Percentiles rank a stretch among this genome's conserved stretches.
Evolutionary conservation across 441 rosid genomes (phyloP).

Genomic region (Aquilaria agallochum): DNA sequence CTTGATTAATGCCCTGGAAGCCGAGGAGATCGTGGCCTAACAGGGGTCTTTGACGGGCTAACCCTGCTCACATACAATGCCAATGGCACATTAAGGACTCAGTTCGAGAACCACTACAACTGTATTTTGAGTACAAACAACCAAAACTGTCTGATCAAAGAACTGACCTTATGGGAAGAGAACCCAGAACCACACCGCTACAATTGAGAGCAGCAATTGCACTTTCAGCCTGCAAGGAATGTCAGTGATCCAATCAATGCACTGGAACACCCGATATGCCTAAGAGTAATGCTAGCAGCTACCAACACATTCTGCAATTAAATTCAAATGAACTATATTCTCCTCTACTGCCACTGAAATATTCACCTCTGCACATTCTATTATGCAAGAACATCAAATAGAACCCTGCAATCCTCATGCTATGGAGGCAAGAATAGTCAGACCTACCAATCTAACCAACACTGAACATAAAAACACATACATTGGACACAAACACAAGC

Average conservation of each 20-base stretch:
- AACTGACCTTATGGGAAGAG: constrained; percentile 74
- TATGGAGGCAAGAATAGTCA: no score
- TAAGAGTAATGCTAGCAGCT: neutral
- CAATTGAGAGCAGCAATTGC: constrained; percentile 89
- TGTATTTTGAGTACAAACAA: neutral
- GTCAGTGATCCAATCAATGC: no score
- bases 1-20: constrained; percentile 38
- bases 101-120: neutral
- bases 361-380: no score
- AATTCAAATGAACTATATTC: no score
- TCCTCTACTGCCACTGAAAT: no score
- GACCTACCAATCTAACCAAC: no score
- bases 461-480: no score
- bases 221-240: constrained; percentile 67
- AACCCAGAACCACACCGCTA: constrained; percentile 78
- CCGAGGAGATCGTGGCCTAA: constrained; percentile 69
- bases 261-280: neutral
- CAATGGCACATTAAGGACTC: constrained; percentile 3
- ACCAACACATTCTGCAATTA: neutral
- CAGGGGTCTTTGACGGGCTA: constrained; percentile 84
- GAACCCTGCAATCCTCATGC: no score
- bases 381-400: no score
- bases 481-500: no score
- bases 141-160: neutral
- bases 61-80: constrained; percentile 42